Evolutionary conservation across 208 protist species (phyloP).

Genomic region (Leishmania gerbilli): DNA sequence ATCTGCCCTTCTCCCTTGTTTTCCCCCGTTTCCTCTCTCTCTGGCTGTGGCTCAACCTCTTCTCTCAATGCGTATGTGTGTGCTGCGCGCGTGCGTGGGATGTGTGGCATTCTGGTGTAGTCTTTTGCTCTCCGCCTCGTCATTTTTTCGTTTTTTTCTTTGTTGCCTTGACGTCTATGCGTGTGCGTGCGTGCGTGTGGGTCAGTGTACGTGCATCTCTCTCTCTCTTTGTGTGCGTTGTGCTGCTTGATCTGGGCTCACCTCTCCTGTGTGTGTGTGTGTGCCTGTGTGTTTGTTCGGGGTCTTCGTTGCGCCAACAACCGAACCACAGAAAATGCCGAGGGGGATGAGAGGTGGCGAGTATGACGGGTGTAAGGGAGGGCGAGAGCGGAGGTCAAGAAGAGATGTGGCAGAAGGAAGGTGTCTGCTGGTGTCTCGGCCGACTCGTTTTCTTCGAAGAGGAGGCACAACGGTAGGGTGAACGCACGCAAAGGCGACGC

Average conservation of each 20-base stretch:
- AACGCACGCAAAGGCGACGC: background rate
- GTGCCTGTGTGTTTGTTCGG: background rate
- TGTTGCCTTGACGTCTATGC: background rate
- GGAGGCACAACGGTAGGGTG: background rate
- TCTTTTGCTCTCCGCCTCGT: background rate
- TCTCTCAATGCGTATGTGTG: background rate
- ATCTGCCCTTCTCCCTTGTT: background rate
- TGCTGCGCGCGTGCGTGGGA: background rate
- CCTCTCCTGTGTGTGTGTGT: background rate
- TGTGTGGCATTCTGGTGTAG: background rate
- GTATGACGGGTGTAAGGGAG: background rate
- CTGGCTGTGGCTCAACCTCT: background rate
- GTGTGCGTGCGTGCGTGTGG: background rate
- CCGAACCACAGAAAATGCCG: background rate
- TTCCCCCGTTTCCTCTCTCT: background rate
- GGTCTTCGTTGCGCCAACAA: background rate
- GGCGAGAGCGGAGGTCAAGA: background rate
- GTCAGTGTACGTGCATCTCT: background rate
- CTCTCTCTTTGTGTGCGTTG: background rate
- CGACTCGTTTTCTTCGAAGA: background rate
- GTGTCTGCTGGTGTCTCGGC: background rate
- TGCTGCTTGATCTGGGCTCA: background rate
- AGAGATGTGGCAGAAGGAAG: conserved; percentile 6
- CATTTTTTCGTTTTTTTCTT: background rate
- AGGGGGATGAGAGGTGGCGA: background rate